Conservation (phyloP, 352 stramenopile genomes). For the Blastocystis sp. region DNA sequence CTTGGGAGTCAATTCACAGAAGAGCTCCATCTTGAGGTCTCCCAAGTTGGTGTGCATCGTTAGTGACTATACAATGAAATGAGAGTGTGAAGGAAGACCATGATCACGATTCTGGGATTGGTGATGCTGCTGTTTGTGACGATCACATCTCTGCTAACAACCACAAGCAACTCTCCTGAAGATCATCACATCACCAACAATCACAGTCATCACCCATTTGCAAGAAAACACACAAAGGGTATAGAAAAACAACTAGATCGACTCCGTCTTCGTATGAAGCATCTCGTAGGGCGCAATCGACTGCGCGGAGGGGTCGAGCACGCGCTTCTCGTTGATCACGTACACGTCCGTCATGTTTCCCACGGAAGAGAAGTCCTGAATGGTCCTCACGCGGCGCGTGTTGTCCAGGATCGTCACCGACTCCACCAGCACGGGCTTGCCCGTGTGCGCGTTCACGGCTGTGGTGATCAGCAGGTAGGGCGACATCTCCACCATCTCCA, state of each 20-base stretch:
- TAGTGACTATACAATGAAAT: conserved; percentile 18
- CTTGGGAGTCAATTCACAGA: conserved; percentile 55
- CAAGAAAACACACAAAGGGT: too few relatives aligned
- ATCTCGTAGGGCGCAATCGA: conserved; percentile 35
- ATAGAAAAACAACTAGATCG: not conserved
- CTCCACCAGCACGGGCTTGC: conserved; percentile 70
- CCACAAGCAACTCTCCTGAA: too few relatives aligned
- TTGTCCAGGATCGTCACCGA: conserved; percentile 70
- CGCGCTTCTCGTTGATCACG: conserved; percentile 62
- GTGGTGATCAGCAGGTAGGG: conserved; percentile 69
- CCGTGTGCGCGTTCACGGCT: conserved; percentile 25
- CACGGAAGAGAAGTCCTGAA: conserved; percentile 61
- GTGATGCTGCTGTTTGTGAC: too few relatives aligned
- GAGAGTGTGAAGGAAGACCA: too few relatives aligned
- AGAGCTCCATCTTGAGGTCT: conserved; percentile 70
- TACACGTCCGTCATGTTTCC: conserved; percentile 56
- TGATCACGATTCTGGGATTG: too few relatives aligned
- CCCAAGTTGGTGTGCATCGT: conserved; percentile 70
- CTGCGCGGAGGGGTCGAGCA: conserved; percentile 23
- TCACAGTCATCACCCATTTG: too few relatives aligned
- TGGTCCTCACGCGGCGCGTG: conserved; percentile 49
- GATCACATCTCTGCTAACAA: too few relatives aligned
- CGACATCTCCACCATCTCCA: conserved; percentile 54
- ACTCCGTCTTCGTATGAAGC: not conserved
- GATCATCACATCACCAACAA: too few relatives aligned